Evolutionary conservation across 257 asterid genomes (phyloP).

Genomic region (Gentiana macrophylla): DNA sequence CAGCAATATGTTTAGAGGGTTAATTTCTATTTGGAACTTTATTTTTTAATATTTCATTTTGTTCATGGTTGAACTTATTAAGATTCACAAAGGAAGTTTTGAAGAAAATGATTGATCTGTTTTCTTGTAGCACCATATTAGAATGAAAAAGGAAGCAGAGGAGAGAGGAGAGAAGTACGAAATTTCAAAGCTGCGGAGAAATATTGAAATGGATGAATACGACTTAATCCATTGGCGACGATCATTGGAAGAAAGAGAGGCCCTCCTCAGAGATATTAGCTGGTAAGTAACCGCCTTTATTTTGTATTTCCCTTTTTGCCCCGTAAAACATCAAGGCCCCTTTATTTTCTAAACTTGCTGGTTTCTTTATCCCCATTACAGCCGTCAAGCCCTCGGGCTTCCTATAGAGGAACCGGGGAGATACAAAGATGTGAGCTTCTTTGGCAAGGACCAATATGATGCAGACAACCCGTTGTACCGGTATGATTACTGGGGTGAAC

Average conservation of each 20-base stretch:
- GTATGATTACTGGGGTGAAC: conserved; percentile 98
- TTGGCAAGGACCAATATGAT: conserved; percentile 83
- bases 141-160: conserved; percentile 59
- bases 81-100: conserved; percentile 3
- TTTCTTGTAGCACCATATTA: conserved; percentile 44
- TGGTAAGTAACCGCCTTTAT: conserved; percentile 30
- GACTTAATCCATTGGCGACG: conserved; percentile 94
- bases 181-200: conserved; percentile 58
- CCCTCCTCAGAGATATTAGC: conserved; percentile 88
- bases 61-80: not conserved
- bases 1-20: too few relatives aligned
- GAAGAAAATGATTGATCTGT: conserved; percentile 7
- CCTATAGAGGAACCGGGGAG: conserved; percentile 90
- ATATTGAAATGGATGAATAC: conserved; percentile 90
- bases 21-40: too few relatives aligned
- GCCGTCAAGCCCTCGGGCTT: conserved; percentile 88
- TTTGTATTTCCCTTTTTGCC: not conserved
- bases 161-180: conserved; percentile 68
- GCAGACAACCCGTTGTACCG: conserved; percentile 73
- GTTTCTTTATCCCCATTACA: conserved; percentile 18
- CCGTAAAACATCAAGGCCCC: too few relatives aligned
- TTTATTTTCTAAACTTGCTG: conserved; percentile 1
- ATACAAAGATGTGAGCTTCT: conserved; percentile 53
- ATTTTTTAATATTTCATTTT: too few relatives aligned
- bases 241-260: conserved; percentile 91